phyloP scores from a whole-genome alignment of 2,329 filamentous ascomycete genomes.

The Trichoderma citrinoviride region DNA sequence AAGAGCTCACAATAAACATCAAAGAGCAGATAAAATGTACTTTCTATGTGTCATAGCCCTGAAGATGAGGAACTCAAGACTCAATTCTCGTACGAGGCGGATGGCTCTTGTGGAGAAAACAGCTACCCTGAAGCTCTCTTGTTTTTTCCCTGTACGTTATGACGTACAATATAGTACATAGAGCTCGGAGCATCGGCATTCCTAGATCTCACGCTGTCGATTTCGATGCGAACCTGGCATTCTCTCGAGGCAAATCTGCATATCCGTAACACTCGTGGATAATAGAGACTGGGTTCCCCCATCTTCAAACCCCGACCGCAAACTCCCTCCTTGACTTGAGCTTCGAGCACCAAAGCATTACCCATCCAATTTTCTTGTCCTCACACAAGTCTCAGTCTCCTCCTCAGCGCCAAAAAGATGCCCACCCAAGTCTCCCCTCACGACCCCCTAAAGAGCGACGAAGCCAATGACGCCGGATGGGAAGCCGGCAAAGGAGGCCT shows the following conservation, averaged over 20 bases:
- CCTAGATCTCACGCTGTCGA: constrained; percentile 1
- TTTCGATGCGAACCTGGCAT: constrained; percentile 2
- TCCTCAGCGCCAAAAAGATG: too few relatives aligned
- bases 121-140: constrained; percentile 18
- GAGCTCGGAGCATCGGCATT: constrained; percentile 1
- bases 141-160: constrained; percentile 20
- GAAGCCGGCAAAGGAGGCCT: constrained; percentile 67
- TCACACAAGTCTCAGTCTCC: too few relatives aligned
- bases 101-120: neutral
- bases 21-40: neutral
- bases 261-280: neutral
- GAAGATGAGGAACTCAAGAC: neutral
- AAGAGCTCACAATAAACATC: neutral
- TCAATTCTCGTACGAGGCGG: neutral
- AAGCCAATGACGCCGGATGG: constrained; percentile 68
- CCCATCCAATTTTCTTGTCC: neutral
- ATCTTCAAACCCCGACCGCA: neutral
- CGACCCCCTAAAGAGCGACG: constrained; percentile 60
- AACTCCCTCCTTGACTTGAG: neutral
- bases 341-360: neutral
- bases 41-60: neutral
- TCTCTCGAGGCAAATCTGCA: neutral
- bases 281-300: neutral
- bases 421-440: constrained; percentile 32
- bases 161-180: constrained; percentile 20